Evolutionary conservation across 176 grass and related monocot genomes (phyloP).

Genomic region (Cymbopogon citratus): DNA sequence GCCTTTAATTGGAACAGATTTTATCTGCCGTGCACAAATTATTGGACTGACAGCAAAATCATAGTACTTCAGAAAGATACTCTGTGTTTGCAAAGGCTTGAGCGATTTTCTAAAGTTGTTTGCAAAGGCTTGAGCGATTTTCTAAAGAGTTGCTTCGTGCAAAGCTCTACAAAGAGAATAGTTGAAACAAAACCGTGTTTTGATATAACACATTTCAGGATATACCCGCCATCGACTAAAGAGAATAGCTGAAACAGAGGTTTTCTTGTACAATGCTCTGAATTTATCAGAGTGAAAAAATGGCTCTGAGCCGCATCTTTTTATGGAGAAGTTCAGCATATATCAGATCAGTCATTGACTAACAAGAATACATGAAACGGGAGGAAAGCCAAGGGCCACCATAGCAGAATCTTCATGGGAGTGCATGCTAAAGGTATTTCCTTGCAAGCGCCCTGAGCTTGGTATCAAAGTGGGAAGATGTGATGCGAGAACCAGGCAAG

Average conservation of each 20-base stretch:
- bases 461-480: slow-evolving; percentile 72
- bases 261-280: not conserved
- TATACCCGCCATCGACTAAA: not conserved
- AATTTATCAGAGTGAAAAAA: not conserved
- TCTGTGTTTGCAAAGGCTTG: not conserved
- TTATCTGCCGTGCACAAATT: not conserved
- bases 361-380: not conserved
- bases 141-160: not conserved
- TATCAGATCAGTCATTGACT: not conserved
- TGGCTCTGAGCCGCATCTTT: not conserved
- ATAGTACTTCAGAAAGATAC: not conserved
- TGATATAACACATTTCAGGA: not conserved
- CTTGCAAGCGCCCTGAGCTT: slow-evolving; percentile 78
- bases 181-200: not conserved
- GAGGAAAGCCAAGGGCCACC: not conserved
- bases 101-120: not conserved
- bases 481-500: slow-evolving; percentile 67
- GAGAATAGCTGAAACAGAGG: not conserved
- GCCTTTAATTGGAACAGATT: not conserved
- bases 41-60: not conserved
- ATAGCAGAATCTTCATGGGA: not conserved
- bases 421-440: slow-evolving; percentile 52
- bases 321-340: not conserved
- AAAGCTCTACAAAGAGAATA: not conserved
- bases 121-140: not conserved